These are phyloP conservation scores for Pythium monospermum DNA, from an alignment of 352 stramenopile genomes.

Conservation along the genomic window DNA sequence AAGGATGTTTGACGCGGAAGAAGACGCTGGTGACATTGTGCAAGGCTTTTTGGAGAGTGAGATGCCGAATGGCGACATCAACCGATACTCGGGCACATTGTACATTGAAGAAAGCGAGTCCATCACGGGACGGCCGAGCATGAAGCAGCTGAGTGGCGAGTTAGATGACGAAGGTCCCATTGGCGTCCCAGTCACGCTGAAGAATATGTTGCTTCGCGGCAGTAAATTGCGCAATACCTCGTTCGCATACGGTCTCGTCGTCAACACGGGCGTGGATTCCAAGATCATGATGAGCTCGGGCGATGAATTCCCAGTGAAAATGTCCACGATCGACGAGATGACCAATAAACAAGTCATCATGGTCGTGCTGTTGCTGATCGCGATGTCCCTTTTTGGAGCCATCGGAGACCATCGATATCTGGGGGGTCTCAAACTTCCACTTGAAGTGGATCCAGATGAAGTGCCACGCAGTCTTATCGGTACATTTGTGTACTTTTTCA, in stretches of 20 bases:
- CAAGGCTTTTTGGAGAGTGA: constrained; percentile 78
- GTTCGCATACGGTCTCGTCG: constrained; percentile 85
- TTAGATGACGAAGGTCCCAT: constrained; percentile 8
- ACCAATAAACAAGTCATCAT: constrained; percentile 84
- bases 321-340: constrained; percentile 82
- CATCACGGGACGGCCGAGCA: constrained; percentile 5
- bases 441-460: constrained; percentile 23
- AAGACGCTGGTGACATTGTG: constrained; percentile 55
- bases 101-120: constrained; percentile 48
- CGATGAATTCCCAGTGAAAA: constrained; percentile 77
- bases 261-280: constrained; percentile 90
- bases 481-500: constrained; percentile 84
- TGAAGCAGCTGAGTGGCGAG: constrained; percentile 3
- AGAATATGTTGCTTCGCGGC: constrained; percentile 89
- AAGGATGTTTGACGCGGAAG: constrained; percentile 62
- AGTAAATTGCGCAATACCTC: constrained; percentile 89
- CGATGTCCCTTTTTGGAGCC: constrained; percentile 69
- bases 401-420: constrained; percentile 58
- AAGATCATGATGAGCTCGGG: constrained; percentile 92
- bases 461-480: constrained; percentile 46
- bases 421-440: constrained; percentile 28
- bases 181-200: constrained; percentile 58
- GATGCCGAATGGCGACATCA: constrained; percentile 77
- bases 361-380: constrained; percentile 59
- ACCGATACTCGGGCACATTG: constrained; percentile 68